Percentiles rank a stretch among this genome's conserved stretches.
Conservation (phyloP, 1,139 yeast species). For the Kodamaea sp. region DNA sequence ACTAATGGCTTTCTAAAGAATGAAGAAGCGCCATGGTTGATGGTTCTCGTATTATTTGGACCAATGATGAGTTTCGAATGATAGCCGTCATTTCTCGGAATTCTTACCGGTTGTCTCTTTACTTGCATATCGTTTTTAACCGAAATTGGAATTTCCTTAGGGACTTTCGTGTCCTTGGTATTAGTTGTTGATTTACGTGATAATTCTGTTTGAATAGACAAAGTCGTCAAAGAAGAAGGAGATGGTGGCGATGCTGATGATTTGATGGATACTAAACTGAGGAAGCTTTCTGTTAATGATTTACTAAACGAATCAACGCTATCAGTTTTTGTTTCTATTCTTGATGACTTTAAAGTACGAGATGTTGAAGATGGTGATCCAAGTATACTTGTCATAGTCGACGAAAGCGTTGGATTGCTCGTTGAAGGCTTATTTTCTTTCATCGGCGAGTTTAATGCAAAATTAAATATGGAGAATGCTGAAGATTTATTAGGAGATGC, state of each 20-base stretch:
- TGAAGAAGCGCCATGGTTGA: slow-evolving; percentile 43
- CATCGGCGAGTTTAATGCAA: slow-evolving; percentile 9
- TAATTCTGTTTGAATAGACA: not conserved
- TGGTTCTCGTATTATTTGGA: slow-evolving; percentile 41
- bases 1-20: slow-evolving; percentile 39
- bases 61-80: slow-evolving; percentile 48
- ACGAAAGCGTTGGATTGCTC: too few relatives aligned
- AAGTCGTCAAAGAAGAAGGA: not conserved
- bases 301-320: slow-evolving; percentile 14
- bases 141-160: slow-evolving; percentile 11
- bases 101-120: slow-evolving; percentile 26
- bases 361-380: too few relatives aligned
- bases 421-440: not conserved
- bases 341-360: too few relatives aligned
- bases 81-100: slow-evolving; percentile 28
- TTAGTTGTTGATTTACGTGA: slow-evolving; percentile 14
- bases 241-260: slow-evolving; percentile 2
- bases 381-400: too few relatives aligned
- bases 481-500: slow-evolving; percentile 5
- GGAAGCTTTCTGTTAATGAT: slow-evolving; percentile 19
- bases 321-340: too few relatives aligned
- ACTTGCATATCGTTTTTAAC: slow-evolving; percentile 16
- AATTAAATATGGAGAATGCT: slow-evolving; percentile 13
- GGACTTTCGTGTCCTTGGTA: slow-evolving; percentile 16
- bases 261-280: slow-evolving; percentile 13